Evolutionary conservation across 2,329 filamentous ascomycete genomes (phyloP), one percentile per base, ranked within the genome.

Genomic region (Pseudocercospora fijiensis): DNA sequence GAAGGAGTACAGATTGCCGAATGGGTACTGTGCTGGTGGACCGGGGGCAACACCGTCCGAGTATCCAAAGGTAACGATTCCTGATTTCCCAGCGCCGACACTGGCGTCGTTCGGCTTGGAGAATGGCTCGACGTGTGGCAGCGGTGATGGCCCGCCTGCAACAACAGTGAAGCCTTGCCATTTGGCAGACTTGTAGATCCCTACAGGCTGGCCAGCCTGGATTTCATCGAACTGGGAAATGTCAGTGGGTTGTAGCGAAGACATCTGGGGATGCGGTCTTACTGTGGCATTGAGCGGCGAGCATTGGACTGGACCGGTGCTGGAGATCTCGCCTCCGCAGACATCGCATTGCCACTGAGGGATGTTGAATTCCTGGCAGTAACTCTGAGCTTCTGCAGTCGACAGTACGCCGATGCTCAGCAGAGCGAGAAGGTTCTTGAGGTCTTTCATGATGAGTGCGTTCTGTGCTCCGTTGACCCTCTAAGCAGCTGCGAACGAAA

Each of bases 31-130:
- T 1, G 16, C 11, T 41, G 58, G 45, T 6, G 22, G 22, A 24
- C 47, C 45, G 4, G 47, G 47, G 13, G 26, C 58, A 7, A 49
- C 49, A 47, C 58, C 58, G 43, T 59, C 47, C 5, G 41, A 28
- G 37, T 59, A 59, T 41, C 57, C 58, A 49, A 61, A 55, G n/a
- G 47, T 55, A 13, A 61, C 37, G 60, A 62, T 57, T 18, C 60
- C 60, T 24, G 22, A 58, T 16, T 62, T 62, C 11, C 60, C 60
- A 20, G 41, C 18, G 16, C 37, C 11, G 11, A 62, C 41, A 22
- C 45, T 22, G 10, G 60, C 53, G 55, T 28, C 26, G 45, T 62
- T 62, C 3, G 53, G 41, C 18, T 26, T 27, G 27, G 60, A 62
- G 43, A 22, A 45, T 8, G 60, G 51, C 4, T 22, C 41, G n/a